phyloP scores from a whole-genome alignment of 306 rosid genomes.

The Citrullus colocynthis region DNA sequence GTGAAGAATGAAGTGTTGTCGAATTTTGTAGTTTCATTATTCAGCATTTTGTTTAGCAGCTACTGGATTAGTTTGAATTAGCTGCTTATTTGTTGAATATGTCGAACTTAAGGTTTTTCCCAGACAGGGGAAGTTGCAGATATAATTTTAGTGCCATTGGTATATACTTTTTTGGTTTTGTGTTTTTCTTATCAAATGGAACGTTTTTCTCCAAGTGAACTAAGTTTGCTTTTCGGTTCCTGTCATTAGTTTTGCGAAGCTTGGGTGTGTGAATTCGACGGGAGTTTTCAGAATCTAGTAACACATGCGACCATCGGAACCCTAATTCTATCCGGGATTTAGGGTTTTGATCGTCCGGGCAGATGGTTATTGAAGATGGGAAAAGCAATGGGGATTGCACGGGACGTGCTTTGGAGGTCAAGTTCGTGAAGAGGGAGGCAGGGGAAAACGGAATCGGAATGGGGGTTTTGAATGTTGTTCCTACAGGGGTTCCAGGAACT shows the following conservation, averaged over 20 bases:
- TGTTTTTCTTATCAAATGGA: background rate
- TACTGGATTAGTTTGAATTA: background rate
- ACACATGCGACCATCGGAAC: conserved; percentile 32
- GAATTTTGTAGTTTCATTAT: background rate
- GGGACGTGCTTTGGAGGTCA: conserved; percentile 19
- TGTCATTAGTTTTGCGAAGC: conserved; percentile 14
- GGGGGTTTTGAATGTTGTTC: conserved; percentile 19
- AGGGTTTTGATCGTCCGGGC: conserved; percentile 14
- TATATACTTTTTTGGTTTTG: background rate
- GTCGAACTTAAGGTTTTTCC: background rate
- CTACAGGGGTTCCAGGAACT: conserved; percentile 21
- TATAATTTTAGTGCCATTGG: background rate
- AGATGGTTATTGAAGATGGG: conserved; percentile 47
- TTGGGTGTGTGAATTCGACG: conserved; percentile 14
- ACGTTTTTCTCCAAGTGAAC: background rate
- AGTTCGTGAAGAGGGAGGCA: conserved; percentile 20
- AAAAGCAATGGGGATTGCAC: conserved; percentile 18
- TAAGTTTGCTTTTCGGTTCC: background rate
- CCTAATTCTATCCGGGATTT: conserved; percentile 38
- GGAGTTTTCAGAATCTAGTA: conserved; percentile 16
- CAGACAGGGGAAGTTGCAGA: background rate
- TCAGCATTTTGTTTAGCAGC: background rate
- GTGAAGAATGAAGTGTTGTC: background rate
- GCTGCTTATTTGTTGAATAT: background rate
- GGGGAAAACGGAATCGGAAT: conserved; percentile 18